A percentile compares a stretch with the other conserved stretches of the same genome.
Evolutionary conservation across 2,329 filamentous ascomycete genomes (phyloP).

Genomic region (Ophiostoma ulmi): DNA sequence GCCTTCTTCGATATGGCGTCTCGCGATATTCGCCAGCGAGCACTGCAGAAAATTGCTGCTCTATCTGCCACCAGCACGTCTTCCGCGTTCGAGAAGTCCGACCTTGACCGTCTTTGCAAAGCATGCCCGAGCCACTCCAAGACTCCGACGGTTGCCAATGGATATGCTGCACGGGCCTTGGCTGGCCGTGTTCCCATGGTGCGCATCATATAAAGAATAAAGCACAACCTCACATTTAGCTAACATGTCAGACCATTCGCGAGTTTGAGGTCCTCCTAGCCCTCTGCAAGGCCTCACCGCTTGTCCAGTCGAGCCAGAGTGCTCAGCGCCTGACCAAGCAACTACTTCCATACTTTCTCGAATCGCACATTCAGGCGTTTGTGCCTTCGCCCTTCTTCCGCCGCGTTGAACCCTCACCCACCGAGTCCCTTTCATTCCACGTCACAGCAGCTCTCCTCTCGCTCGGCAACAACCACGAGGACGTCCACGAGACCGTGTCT

Average conservation of each 20-base stretch:
- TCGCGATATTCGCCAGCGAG: conserved; percentile 56
- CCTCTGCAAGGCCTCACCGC: conserved; percentile 81
- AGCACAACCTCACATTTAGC: not conserved
- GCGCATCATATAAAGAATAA: not conserved
- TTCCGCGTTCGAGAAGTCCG: conserved; percentile 55
- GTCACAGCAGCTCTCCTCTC: conserved; percentile 77
- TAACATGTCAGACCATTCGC: conserved; percentile 52
- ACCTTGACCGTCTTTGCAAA: conserved; percentile 57
- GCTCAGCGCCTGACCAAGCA: conserved; percentile 75
- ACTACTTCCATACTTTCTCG: conserved; percentile 76
- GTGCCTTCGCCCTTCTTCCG: conserved; percentile 75
- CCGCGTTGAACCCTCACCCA: conserved; percentile 78
- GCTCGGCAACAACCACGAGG: conserved; percentile 66
- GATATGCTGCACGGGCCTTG: conserved; percentile 41
- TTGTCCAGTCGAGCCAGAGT: conserved; percentile 63
- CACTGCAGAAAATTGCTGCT: conserved; percentile 60
- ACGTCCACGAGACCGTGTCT: conserved; percentile 61
- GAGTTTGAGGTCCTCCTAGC: conserved; percentile 91
- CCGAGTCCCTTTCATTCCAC: conserved; percentile 74
- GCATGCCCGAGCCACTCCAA: conserved; percentile 49
- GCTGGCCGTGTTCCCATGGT: conserved; percentile 54
- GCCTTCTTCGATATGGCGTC: conserved; percentile 38
- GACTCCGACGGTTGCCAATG: conserved; percentile 45
- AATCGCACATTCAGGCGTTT: conserved; percentile 75
- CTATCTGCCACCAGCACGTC: conserved; percentile 53